Evolutionary conservation across 148 eudicot species (phyloP).

Genomic region (Persicaria tinctoria): DNA sequence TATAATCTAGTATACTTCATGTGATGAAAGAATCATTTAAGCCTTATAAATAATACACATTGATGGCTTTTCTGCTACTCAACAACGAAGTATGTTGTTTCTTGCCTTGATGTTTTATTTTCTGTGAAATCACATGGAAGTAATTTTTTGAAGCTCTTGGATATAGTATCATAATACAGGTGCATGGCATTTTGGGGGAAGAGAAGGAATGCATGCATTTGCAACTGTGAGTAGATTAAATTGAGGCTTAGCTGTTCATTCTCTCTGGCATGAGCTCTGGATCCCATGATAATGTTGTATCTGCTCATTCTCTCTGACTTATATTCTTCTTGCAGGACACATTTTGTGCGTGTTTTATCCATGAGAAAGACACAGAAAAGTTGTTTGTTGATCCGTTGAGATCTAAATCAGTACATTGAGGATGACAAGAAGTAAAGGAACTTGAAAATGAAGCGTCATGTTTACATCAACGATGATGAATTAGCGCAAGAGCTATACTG

Average conservation of each 20-base stretch:
- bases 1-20: not conserved
- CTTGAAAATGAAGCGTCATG: conserved; percentile 68
- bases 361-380: not conserved
- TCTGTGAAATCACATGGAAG: not conserved
- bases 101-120: not conserved
- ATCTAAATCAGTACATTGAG: not conserved
- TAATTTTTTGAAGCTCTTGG: too few species aligned
- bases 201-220: too few species aligned
- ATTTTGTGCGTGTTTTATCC: not conserved
- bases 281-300: not conserved
- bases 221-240: too few species aligned
- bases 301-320: not conserved
- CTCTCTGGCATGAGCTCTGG: not conserved
- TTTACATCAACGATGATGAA: conserved; percentile 75
- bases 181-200: too few species aligned
- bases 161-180: too few species aligned
- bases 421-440: not conserved
- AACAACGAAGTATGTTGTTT: not conserved
- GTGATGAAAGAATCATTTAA: not conserved
- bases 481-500: conserved; percentile 49
- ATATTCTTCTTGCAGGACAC: not conserved
- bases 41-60: not conserved
- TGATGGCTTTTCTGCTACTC: too few species aligned
- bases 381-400: not conserved
- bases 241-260: too few species aligned